These are phyloP conservation scores for Circinella umbellata DNA, from an alignment of 371 early-diverging fungal species.

Conservation along the genomic window DNA sequence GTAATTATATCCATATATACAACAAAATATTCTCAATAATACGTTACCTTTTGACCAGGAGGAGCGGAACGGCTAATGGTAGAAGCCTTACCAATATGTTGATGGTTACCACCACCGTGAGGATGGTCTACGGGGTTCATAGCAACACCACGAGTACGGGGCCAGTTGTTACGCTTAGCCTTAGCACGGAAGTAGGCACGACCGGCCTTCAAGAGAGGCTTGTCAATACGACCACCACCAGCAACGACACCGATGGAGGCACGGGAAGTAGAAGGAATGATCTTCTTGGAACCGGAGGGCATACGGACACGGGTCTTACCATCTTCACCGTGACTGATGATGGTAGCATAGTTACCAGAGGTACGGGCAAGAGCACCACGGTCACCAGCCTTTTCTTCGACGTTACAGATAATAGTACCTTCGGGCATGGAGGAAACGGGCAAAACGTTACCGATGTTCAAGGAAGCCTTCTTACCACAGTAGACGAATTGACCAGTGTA, in stretches of 20 bases:
- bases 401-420: slow-evolving; percentile 99
- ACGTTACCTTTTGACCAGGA: slow-evolving; percentile 90
- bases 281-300: slow-evolving; percentile 99
- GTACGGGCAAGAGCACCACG: slow-evolving; percentile 98
- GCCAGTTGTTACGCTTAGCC: slow-evolving; percentile 99
- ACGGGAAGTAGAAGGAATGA: slow-evolving; percentile 89
- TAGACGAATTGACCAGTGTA: slow-evolving; percentile 99
- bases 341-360: slow-evolving; percentile 98
- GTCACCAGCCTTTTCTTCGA: slow-evolving; percentile 98
- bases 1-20: slow-evolving; percentile 37
- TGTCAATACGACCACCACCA: slow-evolving; percentile 99
- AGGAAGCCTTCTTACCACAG: slow-evolving; percentile 98
- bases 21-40: background rate
- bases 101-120: slow-evolving; percentile 88
- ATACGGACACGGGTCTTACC: slow-evolving; percentile 97
- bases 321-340: slow-evolving; percentile 99
- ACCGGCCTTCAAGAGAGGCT: slow-evolving; percentile 99
- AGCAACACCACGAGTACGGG: slow-evolving; percentile 99
- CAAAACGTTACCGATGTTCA: slow-evolving; percentile 97
- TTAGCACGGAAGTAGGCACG: slow-evolving; percentile 99
- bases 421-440: slow-evolving; percentile 98
- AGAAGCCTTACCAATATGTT: slow-evolving; percentile 99
- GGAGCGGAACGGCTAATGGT: slow-evolving; percentile 96
- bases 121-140: slow-evolving; percentile 98
- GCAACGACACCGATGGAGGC: slow-evolving; percentile 99